These are phyloP conservation scores for Mesembryanthemum crystallinum DNA, from an alignment of 148 eudicot species.

Conservation along the genomic window DNA sequence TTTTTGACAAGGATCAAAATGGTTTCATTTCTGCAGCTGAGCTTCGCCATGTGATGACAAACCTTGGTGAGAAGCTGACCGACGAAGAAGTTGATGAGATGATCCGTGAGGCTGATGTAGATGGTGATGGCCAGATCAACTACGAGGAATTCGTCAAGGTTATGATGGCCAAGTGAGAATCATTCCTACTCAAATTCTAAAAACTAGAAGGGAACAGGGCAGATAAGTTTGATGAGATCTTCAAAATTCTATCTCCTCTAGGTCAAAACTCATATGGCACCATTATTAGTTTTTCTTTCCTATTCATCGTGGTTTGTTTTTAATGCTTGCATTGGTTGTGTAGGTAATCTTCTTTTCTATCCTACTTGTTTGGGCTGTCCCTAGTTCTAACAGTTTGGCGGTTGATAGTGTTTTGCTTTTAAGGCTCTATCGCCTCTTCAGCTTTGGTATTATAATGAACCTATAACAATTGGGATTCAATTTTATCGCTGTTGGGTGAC, in stretches of 20 bases:
- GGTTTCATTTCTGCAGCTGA: conserved; percentile 47
- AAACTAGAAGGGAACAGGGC: conserved; percentile 23
- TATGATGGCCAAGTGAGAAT: conserved; percentile 47
- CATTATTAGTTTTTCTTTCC: conserved; percentile 18
- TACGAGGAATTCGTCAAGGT: conserved; percentile 48
- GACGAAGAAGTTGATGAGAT: conserved; percentile 46
- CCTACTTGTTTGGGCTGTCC: conserved; percentile 10
- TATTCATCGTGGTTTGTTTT: background rate
- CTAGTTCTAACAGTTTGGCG: conserved; percentile 24
- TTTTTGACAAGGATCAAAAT: conserved; percentile 49
- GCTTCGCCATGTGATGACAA: conserved; percentile 47
- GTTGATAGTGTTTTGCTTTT: conserved; percentile 25
- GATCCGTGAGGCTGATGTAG: conserved; percentile 50
- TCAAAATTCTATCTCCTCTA: conserved; percentile 24
- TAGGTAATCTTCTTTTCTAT: conserved; percentile 26
- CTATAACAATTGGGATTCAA: conserved; percentile 28
- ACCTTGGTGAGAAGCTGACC: conserved; percentile 46
- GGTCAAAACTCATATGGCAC: conserved; percentile 34
- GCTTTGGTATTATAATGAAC: conserved; percentile 20
- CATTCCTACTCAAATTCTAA: conserved; percentile 12
- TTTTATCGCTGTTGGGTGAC: conserved; percentile 24
- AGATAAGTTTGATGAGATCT: conserved; percentile 28
- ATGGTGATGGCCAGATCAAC: conserved; percentile 51
- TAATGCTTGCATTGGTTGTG: conserved; percentile 30
- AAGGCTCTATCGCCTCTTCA: conserved; percentile 17